Conservation (phyloP, 495 filamentous ascomycete genomes). For the Penicillium canariense region DNA sequence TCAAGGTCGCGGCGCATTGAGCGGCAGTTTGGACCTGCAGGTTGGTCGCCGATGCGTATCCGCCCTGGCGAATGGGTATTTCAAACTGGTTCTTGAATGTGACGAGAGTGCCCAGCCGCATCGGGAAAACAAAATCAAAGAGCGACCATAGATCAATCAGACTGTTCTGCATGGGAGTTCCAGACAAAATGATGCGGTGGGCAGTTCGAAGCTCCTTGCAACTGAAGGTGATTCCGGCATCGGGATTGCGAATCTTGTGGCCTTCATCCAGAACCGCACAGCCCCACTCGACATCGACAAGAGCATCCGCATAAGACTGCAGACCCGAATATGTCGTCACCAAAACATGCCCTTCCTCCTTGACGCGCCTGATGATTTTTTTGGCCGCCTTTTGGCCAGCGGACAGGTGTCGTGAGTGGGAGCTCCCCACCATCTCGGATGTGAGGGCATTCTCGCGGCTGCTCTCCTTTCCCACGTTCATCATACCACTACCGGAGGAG, state of each 20-base stretch:
- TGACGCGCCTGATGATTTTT: slow-evolving; percentile 76
- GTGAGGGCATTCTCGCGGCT: slow-evolving; percentile 65
- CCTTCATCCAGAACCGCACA: slow-evolving; percentile 96
- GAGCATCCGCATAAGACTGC: slow-evolving; percentile 75
- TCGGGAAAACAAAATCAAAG: slow-evolving; percentile 94
- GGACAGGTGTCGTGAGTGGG: slow-evolving; percentile 37
- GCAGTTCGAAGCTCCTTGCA: slow-evolving; percentile 87
- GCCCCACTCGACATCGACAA: slow-evolving; percentile 82
- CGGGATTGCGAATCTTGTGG: slow-evolving; percentile 95
- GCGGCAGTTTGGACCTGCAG: slow-evolving; percentile 88
- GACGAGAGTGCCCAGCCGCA: slow-evolving; percentile 88
- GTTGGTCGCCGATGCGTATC: slow-evolving; percentile 91
- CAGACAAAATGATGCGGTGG: slow-evolving; percentile 89
- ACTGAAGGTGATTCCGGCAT: slow-evolving; percentile 84
- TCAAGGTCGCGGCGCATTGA: slow-evolving; percentile 85
- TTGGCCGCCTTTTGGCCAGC: slow-evolving; percentile 61
- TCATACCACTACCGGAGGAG: slow-evolving; percentile 92
- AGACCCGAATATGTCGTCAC: slow-evolving; percentile 94
- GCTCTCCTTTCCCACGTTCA: slow-evolving; percentile 70
- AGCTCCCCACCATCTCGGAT: slow-evolving; percentile 36
- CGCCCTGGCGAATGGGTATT: slow-evolving; percentile 84
- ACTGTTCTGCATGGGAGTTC: slow-evolving; percentile 98
- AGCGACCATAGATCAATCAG: slow-evolving; percentile 94
- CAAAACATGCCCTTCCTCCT: slow-evolving; percentile 85
- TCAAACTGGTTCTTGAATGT: slow-evolving; percentile 88